phyloP scores from a whole-genome alignment of 768 basidiomycete species.

The Crepidotus variabilis region DNA sequence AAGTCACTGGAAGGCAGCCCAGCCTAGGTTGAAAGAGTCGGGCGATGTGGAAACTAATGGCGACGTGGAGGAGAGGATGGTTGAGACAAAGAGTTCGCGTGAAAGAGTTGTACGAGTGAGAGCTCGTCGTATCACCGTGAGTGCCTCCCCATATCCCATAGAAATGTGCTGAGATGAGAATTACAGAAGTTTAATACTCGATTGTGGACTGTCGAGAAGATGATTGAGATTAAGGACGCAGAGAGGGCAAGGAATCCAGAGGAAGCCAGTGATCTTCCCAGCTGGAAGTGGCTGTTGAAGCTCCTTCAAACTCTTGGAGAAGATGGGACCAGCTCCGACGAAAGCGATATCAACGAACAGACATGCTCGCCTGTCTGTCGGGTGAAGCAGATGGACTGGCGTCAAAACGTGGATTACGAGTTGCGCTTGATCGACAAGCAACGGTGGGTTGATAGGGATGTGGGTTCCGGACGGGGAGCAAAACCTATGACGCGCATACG shows the following conservation, averaged over 20 bases:
- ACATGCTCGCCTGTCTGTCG: not conserved
- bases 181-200: not conserved
- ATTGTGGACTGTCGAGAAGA: not conserved
- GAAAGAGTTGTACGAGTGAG: not conserved
- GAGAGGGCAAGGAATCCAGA: not conserved
- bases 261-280: not conserved
- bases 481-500: not conserved
- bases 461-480: not conserved
- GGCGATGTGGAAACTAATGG: slow-evolving; percentile 10
- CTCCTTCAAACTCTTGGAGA: not conserved
- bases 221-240: not conserved
- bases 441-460: not conserved
- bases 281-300: not conserved
- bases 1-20: not conserved
- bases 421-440: not conserved
- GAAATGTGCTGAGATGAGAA: not conserved
- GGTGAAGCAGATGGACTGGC: not conserved
- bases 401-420: not conserved
- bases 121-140: not conserved
- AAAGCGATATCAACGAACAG: not conserved
- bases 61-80: slow-evolving; percentile 32
- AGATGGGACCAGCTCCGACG: not conserved
- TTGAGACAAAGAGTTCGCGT: not conserved
- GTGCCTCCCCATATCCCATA: not conserved
- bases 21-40: slow-evolving; percentile 1